A percentile compares a stretch with the other conserved stretches of the same genome.
Conservation (phyloP, 1,139 yeast species). For the Lodderomyces orthopsilosis region DNA sequence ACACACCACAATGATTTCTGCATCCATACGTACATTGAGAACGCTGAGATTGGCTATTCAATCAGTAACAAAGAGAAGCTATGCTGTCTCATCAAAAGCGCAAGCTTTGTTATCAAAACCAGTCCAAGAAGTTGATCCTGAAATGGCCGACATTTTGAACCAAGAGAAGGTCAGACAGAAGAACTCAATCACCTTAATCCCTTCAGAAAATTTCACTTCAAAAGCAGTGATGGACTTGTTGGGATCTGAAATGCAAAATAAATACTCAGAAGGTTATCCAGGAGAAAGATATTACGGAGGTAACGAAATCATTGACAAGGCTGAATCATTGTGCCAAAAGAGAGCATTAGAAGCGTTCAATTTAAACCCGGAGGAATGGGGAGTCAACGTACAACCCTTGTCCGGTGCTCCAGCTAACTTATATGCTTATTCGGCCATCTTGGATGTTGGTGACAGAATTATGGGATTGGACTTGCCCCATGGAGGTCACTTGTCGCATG, state of each 20-base stretch:
- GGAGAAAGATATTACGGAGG: conserved; percentile 98
- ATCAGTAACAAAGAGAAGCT: conserved; percentile 19
- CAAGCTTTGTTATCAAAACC: conserved; percentile 58
- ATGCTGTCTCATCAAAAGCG: conserved; percentile 50
- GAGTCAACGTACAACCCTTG: conserved; percentile 91
- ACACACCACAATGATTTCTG: conserved; percentile 3
- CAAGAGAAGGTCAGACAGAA: conserved; percentile 82
- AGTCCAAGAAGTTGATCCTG: conserved; percentile 76
- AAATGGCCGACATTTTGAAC: conserved; percentile 71
- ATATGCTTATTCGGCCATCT: conserved; percentile 87
- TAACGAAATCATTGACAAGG: conserved; percentile 88
- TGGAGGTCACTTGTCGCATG: conserved; percentile 96
- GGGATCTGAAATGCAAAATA: conserved; percentile 96
- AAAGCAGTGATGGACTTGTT: conserved; percentile 90
- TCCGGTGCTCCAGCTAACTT: conserved; percentile 96
- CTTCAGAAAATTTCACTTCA: conserved; percentile 93
- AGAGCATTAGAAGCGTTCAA: conserved; percentile 87
- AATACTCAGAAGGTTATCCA: conserved; percentile 98
- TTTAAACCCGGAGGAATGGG: conserved; percentile 80
- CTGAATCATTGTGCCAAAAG: conserved; percentile 84
- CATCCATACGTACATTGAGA: conserved; percentile 4
- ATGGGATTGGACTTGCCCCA: conserved; percentile 98
- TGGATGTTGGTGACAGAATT: conserved; percentile 87
- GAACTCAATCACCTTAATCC: conserved; percentile 86
- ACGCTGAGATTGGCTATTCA: background rate